Percentiles rank a stretch among this genome's conserved stretches.
Evolutionary conservation across 2,329 filamentous ascomycete genomes (phyloP).

Genomic region (Beauveria sp.): DNA sequence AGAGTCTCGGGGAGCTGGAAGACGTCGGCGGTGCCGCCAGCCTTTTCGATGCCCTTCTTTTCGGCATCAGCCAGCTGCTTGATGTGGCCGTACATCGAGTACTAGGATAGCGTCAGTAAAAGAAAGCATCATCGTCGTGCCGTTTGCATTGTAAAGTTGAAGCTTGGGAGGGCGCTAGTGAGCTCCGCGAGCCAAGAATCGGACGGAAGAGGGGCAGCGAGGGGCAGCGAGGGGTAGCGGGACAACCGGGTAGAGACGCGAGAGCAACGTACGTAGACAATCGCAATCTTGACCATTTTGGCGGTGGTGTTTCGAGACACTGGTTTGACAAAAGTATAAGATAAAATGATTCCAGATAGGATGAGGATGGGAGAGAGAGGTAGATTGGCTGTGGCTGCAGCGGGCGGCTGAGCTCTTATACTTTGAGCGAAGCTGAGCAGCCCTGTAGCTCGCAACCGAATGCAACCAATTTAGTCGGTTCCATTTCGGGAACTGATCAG

Average conservation of each 20-base stretch:
- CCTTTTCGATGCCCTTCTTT: conserved; percentile 80
- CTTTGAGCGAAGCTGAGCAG: neutral
- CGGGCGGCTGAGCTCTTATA: conserved; percentile 8
- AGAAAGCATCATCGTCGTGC: neutral
- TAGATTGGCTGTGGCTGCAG: neutral
- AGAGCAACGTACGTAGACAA: conserved; percentile 65
- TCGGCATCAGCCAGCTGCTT: conserved; percentile 77
- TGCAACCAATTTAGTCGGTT: neutral
- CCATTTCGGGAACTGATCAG: neutral
- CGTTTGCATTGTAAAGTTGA: neutral
- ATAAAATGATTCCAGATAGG: neutral
- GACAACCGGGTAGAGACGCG: neutral
- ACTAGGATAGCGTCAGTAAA: conserved; percentile 41
- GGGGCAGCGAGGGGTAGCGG: neutral
- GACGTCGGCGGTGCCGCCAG: conserved; percentile 73
- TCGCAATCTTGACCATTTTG: conserved; percentile 84
- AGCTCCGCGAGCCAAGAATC: neutral
- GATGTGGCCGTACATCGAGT: conserved; percentile 94
- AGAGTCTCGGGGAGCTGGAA: conserved; percentile 91
- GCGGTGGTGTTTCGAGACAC: conserved; percentile 19
- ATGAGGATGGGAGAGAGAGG: neutral
- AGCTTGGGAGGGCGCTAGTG: neutral
- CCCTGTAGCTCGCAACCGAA: neutral
- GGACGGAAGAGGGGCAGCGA: neutral
- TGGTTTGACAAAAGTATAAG: conserved; percentile 18